Evolutionary conservation across 768 basidiomycete species (phyloP), one percentile per base, ranked within the genome.

Genomic region (Asterophora lycoperdoides): DNA sequence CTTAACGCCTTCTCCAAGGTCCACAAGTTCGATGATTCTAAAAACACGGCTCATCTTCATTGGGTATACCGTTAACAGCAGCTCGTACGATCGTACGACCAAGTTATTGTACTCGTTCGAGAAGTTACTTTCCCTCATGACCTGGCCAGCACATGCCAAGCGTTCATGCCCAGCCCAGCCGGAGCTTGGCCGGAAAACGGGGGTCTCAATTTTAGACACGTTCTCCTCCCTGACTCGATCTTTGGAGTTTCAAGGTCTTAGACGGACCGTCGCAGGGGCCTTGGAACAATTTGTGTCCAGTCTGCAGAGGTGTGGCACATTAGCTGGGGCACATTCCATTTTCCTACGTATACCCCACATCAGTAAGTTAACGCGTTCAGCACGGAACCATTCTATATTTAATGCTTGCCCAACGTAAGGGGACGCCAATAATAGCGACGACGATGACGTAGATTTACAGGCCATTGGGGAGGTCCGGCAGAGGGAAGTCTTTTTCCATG

Each of bases 401-500:
- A n/a, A n/a, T n/a, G n/a, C n/a, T n/a, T n/a, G 23, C 6, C 23
- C 23, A 6, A 23, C 23, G 23, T 23, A 6, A 3, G 23, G 3
- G 3, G 3, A 6, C 3, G 23, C 23, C 23, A 23, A 23, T 3
- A 23, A 23, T 23, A 23, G 23, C 3, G 23, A 23, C 23, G 23
- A 23, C 23, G 23, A 6, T 23, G 23, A 23, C 23, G 23, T 23
- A 23, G 23, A 3, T 23, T 23, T 40, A 53, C 41, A 39, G 18
- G 11, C 55, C 58, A 36, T 50, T 52, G 17, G 65, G 68, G 14
- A 71, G 63, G 33, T 65, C 34, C 1, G 67, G 67, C 8, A 66
- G 42, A 9, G 67, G 63, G 52, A 69, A 69, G 36, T 67, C 63
- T 8, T 60, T 54, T 51, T 68, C 62, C 67, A 68, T 69, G 47